Base-by-base conservation (phyloP, 306 rosid genomes). In the Sindora glabra region DNA sequence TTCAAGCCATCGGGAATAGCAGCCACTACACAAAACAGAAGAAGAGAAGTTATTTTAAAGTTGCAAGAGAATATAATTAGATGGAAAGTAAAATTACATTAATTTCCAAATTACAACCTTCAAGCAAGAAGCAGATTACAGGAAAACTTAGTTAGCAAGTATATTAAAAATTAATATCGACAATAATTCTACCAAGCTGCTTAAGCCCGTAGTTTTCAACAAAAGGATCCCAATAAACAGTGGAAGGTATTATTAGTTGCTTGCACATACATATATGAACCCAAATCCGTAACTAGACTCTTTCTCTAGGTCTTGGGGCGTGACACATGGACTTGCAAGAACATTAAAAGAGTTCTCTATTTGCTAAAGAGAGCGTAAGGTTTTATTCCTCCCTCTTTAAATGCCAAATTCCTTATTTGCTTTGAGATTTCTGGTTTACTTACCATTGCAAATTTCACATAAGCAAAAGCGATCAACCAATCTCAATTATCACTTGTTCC, bases 1-100 rank as follows among this genome's bases (percentile, higher is more conserved):
- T 80, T 89, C 74, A 94, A 54, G 63, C 99, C 99, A 71, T 94
- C 99, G 57, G 90, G 17, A 60, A 89, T 97, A 41, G 94, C 94
- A 74, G 83, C 94, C 81, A 94, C 99, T 94, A 87, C 77, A 41
- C 76, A 70, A 71, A n/a, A n/a, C n/a, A n/a, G n/a, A 74, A 58
- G 25, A 73, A 18, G 24, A 64, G n/a, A n/a, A n/a, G n/a, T 25
- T 27, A 71, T 21, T 53, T 48, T 63, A 1, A 69, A 55, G 54
- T 47, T 69, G 44, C 12, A n/a, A 44, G 17, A 67, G 30, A n/a
- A 21, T 15, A 34, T 8, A 33, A 59, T 23, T 59, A 50, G 15
- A 45, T 22, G 39, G 48, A 24, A 29, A 29, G 38, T 10, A 44
- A n/a, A n/a, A 56, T 41, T 9, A 26, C 22, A 14, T n/a, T n/a